Base-by-base conservation (phyloP, 2,329 filamentous ascomycete species). In the Aspergillus sp. region DNA sequence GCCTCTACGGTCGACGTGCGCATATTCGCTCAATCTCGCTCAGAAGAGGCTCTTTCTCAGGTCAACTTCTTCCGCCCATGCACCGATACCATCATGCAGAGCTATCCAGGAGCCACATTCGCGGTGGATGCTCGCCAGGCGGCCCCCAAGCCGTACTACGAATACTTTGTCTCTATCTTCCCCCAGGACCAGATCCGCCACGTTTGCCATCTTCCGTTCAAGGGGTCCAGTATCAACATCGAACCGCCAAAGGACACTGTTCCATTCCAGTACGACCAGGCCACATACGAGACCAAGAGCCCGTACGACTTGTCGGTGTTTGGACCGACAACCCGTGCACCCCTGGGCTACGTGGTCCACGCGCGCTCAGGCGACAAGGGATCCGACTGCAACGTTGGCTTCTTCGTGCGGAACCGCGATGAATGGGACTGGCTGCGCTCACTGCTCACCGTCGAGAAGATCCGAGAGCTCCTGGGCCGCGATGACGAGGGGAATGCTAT, bases 341-440 rank as follows among this genome's bases (percentile, higher is more conserved):
- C 68, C 0, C 57, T 80, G 7, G 77, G 76, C 17, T 73, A 67
- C 61, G 66, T 79, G 3, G 76, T 75, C 2, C 74, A 74, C 22
- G 77, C 69, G 5, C 72, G 77, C 3, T 78, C 74, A 3, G 77
- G 78, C 0, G 81, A 83, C 54, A 83, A 83, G 61, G 80, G 75
- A 0, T 73, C 75, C 0, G 77, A 83, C 64, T 75, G 73, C 34
- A 83, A 83, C 53, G 73, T 81, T 4, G 81, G 81, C 0, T 77
- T 83, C 62, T 85, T 81, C 56, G 77, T 79, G 3, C 73, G 76
- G 1, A 65, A 72, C 41, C 66, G 68, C 0, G 77, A 81, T 31
- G 80, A 83, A 65, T 84, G 75, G 64, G 68, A 77, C 0, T 82
- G 79, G 78, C 69, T 81, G 11, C 73, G 75, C 13, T 61, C 62